A percentile compares a stretch with the other conserved stretches of the same genome.
Evolutionary conservation across 1,284 basidiomycete genomes (phyloP).

Genomic region (Xerocomus minutiporus): DNA sequence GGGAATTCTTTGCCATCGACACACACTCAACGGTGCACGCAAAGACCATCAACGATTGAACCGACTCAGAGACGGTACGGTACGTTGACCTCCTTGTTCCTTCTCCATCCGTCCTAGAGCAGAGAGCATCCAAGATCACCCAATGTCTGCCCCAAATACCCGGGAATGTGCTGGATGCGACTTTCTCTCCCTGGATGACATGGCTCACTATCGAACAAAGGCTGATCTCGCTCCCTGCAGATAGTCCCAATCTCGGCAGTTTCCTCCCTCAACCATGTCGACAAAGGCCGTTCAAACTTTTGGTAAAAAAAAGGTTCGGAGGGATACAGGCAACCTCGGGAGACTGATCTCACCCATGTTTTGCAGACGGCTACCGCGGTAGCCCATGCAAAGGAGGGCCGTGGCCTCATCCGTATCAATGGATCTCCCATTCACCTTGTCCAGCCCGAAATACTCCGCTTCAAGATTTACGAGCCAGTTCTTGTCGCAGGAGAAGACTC

Average conservation of each 20-base stretch:
- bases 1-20: conserved; percentile 17
- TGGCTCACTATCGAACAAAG: background rate
- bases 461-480: conserved; percentile 98
- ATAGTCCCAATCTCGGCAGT: conserved; percentile 9
- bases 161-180: conserved; percentile 39
- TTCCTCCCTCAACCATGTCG: conserved; percentile 46
- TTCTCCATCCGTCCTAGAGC: conserved; percentile 1
- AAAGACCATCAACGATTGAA: conserved; percentile 26
- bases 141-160: conserved; percentile 11
- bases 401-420: conserved; percentile 96
- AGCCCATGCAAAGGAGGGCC: conserved; percentile 94
- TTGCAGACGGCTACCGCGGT: conserved; percentile 91
- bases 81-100: conserved; percentile 32
- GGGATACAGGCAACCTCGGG: background rate
- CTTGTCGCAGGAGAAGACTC: conserved; percentile 86
- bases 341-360: conserved; percentile 6
- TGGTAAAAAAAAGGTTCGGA: conserved; percentile 93
- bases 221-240: conserved; percentile 24
- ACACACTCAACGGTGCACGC: background rate
- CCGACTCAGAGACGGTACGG: conserved; percentile 35
- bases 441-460: conserved; percentile 90
- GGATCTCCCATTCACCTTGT: conserved; percentile 95
- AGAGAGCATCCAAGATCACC: background rate
- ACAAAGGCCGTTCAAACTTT: conserved; percentile 93
- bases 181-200: conserved; percentile 36